Conservation (phyloP, 192 early-diverging fungal genomes). For the Tieghemiomyces parasiticus region DNA sequence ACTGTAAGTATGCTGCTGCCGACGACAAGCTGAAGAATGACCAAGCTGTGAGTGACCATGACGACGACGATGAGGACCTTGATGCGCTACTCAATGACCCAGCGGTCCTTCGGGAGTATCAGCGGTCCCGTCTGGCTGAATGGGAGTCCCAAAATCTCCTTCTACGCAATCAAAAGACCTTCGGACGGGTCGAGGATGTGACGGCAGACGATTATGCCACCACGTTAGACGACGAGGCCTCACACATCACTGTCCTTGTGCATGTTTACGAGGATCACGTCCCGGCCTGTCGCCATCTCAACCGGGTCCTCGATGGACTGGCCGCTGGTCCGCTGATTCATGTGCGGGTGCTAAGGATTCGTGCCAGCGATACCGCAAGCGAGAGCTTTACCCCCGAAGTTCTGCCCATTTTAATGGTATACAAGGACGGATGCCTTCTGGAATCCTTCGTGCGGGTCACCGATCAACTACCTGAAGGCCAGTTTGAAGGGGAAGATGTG, state of each 20-base stretch:
- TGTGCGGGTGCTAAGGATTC: not conserved
- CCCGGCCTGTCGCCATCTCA: not conserved
- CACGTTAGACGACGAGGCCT: not conserved
- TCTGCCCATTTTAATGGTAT: not conserved
- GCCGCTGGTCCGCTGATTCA: not conserved
- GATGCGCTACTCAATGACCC: conserved; percentile 4
- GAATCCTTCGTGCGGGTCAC: conserved; percentile 1
- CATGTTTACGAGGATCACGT: conserved; percentile 5
- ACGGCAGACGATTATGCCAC: not conserved
- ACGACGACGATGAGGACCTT: not conserved
- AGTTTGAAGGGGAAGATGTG: not conserved
- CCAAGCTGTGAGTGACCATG: not conserved
- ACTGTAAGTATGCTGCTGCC: not conserved
- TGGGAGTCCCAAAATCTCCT: too few species aligned
- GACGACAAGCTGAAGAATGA: not conserved
- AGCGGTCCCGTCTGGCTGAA: not conserved
- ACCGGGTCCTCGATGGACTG: not conserved
- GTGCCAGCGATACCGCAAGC: not conserved
- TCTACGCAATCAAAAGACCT: not conserved
- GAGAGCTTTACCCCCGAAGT: conserved; percentile 7
- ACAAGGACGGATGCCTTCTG: not conserved
- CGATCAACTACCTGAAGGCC: not conserved
- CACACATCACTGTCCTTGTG: not conserved
- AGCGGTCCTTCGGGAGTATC: not conserved
- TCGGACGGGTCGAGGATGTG: conserved; percentile 1